Percentiles rank a stretch among this genome's conserved stretches.
phyloP scores from a whole-genome alignment of 768 basidiomycete genomes.

The Russula virescens region DNA sequence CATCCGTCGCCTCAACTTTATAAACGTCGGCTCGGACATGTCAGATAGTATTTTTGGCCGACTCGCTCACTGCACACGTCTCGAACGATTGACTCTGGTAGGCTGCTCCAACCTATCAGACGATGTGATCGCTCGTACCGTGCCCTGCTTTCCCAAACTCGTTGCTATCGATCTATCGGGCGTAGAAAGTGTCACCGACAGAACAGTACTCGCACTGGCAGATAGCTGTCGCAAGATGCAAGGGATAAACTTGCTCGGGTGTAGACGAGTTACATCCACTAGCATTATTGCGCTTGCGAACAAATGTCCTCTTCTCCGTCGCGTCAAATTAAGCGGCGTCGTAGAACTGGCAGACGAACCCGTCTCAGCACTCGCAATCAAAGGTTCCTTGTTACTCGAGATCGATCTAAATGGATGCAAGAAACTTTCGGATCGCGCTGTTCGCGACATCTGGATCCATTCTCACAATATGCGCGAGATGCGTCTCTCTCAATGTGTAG shows the following conservation, averaged over 20 bases:
- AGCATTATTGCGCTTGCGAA: slow-evolving; percentile 73
- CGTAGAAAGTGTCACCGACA: slow-evolving; percentile 63
- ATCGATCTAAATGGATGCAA: slow-evolving; percentile 87
- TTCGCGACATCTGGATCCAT: slow-evolving; percentile 80
- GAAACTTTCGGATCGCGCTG: slow-evolving; percentile 65
- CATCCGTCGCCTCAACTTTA: slow-evolving; percentile 88
- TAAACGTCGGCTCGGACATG: slow-evolving; percentile 61
- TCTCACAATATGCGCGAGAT: slow-evolving; percentile 87
- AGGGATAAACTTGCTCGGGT: slow-evolving; percentile 86
- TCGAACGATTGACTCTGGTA: slow-evolving; percentile 86
- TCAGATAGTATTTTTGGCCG: slow-evolving; percentile 67
- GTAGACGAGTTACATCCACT: slow-evolving; percentile 70
- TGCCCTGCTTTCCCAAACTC: slow-evolving; percentile 67
- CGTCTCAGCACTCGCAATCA: slow-evolving; percentile 67
- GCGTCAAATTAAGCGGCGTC: slow-evolving; percentile 84
- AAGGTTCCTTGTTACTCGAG: slow-evolving; percentile 85
- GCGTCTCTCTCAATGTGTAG: slow-evolving; percentile 70
- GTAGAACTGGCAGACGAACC: slow-evolving; percentile 69
- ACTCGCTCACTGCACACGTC: slow-evolving; percentile 66
- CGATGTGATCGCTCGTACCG: slow-evolving; percentile 53
- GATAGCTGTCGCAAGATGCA: slow-evolving; percentile 68
- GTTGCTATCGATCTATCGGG: slow-evolving; percentile 83
- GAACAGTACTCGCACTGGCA: slow-evolving; percentile 67
- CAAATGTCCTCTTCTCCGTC: slow-evolving; percentile 69
- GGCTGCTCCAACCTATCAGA: slow-evolving; percentile 68